These are phyloP conservation scores for Favolaschia claudopus DNA, from an alignment of 768 basidiomycete species.

Conservation along the genomic window DNA sequence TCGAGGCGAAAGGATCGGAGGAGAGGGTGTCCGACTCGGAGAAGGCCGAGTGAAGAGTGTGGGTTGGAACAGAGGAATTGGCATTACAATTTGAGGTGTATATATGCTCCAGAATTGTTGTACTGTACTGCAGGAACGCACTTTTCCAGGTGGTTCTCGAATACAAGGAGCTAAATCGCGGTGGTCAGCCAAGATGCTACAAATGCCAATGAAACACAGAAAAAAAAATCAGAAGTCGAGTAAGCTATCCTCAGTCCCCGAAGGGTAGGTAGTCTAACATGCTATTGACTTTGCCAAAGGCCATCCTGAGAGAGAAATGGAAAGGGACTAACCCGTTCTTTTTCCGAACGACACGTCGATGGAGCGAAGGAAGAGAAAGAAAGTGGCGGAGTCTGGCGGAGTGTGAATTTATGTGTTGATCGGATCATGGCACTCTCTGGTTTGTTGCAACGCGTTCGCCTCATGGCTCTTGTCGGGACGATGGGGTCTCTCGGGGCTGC, in stretches of 20 bases:
- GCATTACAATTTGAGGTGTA: neutral
- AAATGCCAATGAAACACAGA: neutral
- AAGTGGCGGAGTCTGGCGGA: no score
- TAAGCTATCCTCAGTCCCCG: slow-evolving; percentile 34
- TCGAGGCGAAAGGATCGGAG: slow-evolving; percentile 17
- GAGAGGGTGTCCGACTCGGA: slow-evolving; percentile 22
- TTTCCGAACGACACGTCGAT: no score
- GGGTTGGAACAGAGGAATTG: slow-evolving; percentile 28
- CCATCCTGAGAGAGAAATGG: slow-evolving; percentile 4
- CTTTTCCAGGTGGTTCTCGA: neutral
- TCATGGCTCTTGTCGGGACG: no score
- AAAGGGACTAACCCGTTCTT: slow-evolving; percentile 16
- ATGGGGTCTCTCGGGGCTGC: neutral
- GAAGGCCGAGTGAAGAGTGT: slow-evolving; percentile 21
- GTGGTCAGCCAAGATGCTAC: neutral
- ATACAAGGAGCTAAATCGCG: neutral
- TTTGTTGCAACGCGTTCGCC: neutral
- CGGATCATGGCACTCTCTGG: no score
- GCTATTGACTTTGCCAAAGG: slow-evolving; percentile 36
- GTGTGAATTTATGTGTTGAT: no score
- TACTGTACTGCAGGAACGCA: neutral
- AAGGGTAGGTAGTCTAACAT: slow-evolving; percentile 41
- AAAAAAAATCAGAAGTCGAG: slow-evolving; percentile 18
- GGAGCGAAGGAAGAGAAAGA: no score
- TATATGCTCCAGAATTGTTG: neutral